phyloP scores from a whole-genome alignment of 2,329 filamentous ascomycete genomes.

The Orbilia blumenaviensis region DNA sequence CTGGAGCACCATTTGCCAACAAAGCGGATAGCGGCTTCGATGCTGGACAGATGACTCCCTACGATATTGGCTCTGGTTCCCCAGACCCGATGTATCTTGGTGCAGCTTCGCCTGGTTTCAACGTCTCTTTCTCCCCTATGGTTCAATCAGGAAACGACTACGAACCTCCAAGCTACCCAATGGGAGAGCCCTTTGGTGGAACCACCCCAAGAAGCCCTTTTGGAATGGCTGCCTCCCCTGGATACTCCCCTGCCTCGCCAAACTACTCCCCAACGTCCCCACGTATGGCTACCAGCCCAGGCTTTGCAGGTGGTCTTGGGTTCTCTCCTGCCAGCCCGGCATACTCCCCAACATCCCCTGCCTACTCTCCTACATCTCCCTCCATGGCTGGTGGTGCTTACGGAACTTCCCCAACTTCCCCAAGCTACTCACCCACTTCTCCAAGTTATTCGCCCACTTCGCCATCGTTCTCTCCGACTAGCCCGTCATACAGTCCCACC shows the following conservation, averaged over 20 bases:
- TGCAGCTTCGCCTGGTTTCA: constrained; percentile 78
- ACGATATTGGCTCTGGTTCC: constrained; percentile 76
- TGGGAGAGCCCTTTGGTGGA: constrained; percentile 57
- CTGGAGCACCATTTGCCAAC: constrained; percentile 73
- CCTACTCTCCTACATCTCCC: constrained; percentile 81
- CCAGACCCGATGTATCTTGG: constrained; percentile 70
- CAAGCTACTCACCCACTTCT: constrained; percentile 77
- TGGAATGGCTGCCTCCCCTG: constrained; percentile 74
- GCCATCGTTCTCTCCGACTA: constrained; percentile 68
- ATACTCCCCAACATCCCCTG: constrained; percentile 68
- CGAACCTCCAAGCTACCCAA: constrained; percentile 68
- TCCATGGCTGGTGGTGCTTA: constrained; percentile 65
- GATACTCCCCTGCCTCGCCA: constrained; percentile 69
- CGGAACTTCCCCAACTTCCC: constrained; percentile 72
- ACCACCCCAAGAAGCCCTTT: constrained; percentile 79
- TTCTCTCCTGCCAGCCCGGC: constrained; percentile 68
- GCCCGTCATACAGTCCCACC: constrained; percentile 57
- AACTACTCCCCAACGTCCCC: constrained; percentile 80
- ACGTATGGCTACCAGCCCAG: constrained; percentile 69
- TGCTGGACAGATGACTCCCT: constrained; percentile 90
- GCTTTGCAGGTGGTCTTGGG: constrained; percentile 65
- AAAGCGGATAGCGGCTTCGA: constrained; percentile 65
- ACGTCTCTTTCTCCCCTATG: constrained; percentile 78
- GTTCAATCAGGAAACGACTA: constrained; percentile 73
- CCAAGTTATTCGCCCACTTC: constrained; percentile 73